Evolutionary conservation across 805 yeast genomes (phyloP).

Genomic region (Danielia reshetovae): DNA sequence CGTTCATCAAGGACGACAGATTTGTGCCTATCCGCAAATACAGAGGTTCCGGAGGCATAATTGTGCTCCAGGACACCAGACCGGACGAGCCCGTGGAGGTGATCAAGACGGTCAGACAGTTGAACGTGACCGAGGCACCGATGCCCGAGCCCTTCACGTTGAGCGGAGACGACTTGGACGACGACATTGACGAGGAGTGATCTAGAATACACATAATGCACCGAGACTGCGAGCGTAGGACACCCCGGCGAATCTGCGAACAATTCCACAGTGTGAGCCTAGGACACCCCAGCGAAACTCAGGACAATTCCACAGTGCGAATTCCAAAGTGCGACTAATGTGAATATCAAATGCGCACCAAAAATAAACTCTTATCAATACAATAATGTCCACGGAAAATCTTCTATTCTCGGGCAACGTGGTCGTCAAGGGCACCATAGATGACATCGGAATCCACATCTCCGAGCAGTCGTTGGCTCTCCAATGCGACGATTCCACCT

Average conservation of each 20-base stretch:
- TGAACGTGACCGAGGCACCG: constrained; percentile 70
- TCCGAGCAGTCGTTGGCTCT: neutral
- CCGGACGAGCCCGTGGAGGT: constrained; percentile 59
- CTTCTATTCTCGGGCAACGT: constrained; percentile 1
- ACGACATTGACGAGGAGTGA: constrained; percentile 14
- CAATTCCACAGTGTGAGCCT: too few species aligned
- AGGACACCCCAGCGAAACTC: too few species aligned
- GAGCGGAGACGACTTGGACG: constrained; percentile 50
- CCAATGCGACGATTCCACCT: neutral
- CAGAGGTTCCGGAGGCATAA: constrained; percentile 65
- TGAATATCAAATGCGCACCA: too few species aligned
- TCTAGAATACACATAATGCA: too few species aligned
- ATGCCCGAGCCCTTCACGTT: constrained; percentile 67
- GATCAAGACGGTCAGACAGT: constrained; percentile 82
- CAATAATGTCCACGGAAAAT: constrained; percentile 3
- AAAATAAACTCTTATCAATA: too few species aligned
- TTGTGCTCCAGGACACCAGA: constrained; percentile 61
- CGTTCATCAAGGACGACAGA: constrained; percentile 71
- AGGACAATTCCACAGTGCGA: too few species aligned
- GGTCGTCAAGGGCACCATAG: neutral
- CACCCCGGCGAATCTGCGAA: too few species aligned
- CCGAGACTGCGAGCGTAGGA: too few species aligned
- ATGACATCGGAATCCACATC: constrained; percentile 5
- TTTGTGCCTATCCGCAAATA: constrained; percentile 80
- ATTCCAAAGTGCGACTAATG: too few species aligned